These are phyloP conservation scores for Diaporthe vaccinii DNA, from an alignment of 2,329 filamentous ascomycete genomes.

Conservation along the genomic window DNA sequence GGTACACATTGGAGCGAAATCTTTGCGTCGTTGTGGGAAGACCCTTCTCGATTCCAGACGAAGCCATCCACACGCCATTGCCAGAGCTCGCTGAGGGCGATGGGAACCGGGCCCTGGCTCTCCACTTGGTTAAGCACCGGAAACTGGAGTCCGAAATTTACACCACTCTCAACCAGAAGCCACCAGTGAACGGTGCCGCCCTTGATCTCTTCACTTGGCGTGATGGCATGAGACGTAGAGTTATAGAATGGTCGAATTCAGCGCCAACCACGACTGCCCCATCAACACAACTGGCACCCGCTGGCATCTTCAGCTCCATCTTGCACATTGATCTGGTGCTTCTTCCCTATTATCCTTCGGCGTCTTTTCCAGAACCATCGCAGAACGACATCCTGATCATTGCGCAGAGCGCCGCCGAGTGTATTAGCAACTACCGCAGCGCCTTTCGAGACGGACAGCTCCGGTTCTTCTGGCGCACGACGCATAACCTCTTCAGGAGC, in stretches of 20 bases:
- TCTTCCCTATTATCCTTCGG: neutral
- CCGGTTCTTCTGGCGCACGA: neutral
- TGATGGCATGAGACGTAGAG: constrained; percentile 40
- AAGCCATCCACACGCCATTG: constrained; percentile 40
- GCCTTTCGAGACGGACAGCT: neutral
- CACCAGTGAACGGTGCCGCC: constrained; percentile 33
- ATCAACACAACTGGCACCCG: too few relatives aligned
- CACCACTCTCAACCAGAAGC: constrained; percentile 42
- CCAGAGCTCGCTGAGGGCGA: constrained; percentile 24
- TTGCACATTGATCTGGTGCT: neutral
- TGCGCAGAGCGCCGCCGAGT: neutral
- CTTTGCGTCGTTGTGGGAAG: constrained; percentile 36
- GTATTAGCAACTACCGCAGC: neutral
- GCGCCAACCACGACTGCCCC: too few relatives aligned
- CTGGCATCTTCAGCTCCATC: too few relatives aligned
- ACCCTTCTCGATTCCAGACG: constrained; percentile 41
- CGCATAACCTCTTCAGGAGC: neutral
- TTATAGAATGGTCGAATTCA: constrained; percentile 26
- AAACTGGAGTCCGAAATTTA: constrained; percentile 47
- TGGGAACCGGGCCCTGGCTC: constrained; percentile 27
- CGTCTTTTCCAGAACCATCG: neutral
- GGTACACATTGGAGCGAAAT: neutral
- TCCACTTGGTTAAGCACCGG: constrained; percentile 44
- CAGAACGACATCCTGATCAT: neutral
- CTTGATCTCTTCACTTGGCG: constrained; percentile 43